Base-by-base conservation (phyloP, 1,284 basidiomycete genomes). In the Boletellus deceptivus region DNA sequence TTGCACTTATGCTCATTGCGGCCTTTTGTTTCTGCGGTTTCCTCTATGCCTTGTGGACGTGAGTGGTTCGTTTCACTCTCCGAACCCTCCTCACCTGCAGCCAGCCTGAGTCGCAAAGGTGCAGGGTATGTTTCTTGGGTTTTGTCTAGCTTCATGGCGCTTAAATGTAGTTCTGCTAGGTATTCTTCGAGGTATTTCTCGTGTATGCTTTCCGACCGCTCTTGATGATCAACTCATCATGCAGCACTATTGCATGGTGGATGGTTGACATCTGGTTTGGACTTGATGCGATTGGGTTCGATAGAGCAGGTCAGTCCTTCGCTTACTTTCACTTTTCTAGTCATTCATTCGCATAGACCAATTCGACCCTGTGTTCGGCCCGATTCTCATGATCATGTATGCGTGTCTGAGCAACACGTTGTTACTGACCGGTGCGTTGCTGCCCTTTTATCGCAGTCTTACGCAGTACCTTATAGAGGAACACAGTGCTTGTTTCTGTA, bases 231-330 rank as follows among this genome's bases (percentile, higher is more conserved):
- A 42, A 53, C n/a, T 54, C 52, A 50, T 50, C 55, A 27, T 53
- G 39, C 34, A 87, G 84, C 25, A 77, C 78, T n/a, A 89, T 92
- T 36, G 78, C 85, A 0, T 93, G 90, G 91, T 91, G 90, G 85
- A 91, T 93, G 91, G 77, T 92, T 33, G 88, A 92, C 62, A 70
- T 92, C 3, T 92, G 84, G 80, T 94, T 94, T 62, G 91, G 91
- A n/a, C 76, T 94, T 11, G 93, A 95, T 64, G 90, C 91, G 0
- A 84, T 78, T 48, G 91, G 91, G 4, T 94, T 95, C 60, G 80
- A 90, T 55, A 75, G 75, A 64, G 80, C 91, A 34, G 77, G 91
- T 91, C 54, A 61, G 86, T 77, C n/a, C 29, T 49, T 45, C 33
- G 22, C 39, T 29, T 17, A 16, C 14, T 4, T 20, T 6, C 43